Percentiles rank a stretch among this genome's conserved stretches.
Conservation (phyloP, 805 yeast genomes). For the Pachysolen tannophilus region DNA sequence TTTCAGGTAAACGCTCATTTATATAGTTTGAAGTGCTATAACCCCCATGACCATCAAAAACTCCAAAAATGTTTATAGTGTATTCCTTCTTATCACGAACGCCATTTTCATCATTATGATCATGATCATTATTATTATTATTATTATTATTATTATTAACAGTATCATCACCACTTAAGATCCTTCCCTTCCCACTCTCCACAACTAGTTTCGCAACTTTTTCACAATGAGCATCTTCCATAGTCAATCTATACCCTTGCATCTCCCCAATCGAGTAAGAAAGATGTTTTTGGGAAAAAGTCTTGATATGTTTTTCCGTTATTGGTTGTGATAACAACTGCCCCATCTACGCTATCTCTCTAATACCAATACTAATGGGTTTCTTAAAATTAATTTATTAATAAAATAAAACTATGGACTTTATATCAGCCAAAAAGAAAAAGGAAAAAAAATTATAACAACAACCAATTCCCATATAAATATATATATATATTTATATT, state of each 20-base stretch:
- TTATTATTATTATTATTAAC: background rate
- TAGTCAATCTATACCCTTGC: slow-evolving; percentile 70
- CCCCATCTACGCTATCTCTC: slow-evolving; percentile 66
- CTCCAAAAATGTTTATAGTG: slow-evolving; percentile 45
- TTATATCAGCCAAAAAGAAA: too few species aligned
- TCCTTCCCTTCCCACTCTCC: background rate
- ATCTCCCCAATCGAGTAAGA: slow-evolving; percentile 63
- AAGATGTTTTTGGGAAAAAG: slow-evolving; percentile 31
- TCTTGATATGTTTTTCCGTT: slow-evolving; percentile 55
- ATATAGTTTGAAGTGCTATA: slow-evolving; percentile 48
- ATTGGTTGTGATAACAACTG: slow-evolving; percentile 68
- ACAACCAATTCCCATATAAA: too few species aligned
- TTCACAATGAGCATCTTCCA: slow-evolving; percentile 67
- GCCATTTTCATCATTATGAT: background rate
- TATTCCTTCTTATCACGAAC: slow-evolving; percentile 10
- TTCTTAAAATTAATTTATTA: too few species aligned
- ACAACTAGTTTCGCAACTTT: slow-evolving; percentile 10
- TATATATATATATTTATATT: too few species aligned
- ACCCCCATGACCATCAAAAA: slow-evolving; percentile 84
- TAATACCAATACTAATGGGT: too few species aligned
- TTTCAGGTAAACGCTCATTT: slow-evolving; percentile 31
- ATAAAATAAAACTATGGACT: too few species aligned
- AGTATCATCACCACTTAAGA: background rate
- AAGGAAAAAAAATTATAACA: too few species aligned
- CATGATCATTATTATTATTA: background rate